phyloP scores from a whole-genome alignment of 106 monocot genomes.

The Acorus calamus region DNA sequence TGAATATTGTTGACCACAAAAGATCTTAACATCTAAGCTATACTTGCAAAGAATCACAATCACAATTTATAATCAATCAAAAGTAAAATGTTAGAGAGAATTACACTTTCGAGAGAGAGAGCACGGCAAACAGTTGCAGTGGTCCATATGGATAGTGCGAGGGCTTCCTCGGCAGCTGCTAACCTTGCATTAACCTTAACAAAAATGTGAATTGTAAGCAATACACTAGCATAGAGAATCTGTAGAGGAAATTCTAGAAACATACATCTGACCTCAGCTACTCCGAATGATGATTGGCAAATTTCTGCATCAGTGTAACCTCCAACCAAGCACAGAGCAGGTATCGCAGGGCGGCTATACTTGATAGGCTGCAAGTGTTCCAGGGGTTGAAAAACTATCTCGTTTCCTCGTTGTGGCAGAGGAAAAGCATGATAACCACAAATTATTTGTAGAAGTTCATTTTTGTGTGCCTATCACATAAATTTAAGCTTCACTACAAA shows the following conservation, averaged over 20 bases:
- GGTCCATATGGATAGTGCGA: conserved; percentile 87
- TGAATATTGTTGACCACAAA: neutral
- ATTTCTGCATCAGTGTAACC: conserved; percentile 21
- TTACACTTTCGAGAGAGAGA: conserved; percentile 95
- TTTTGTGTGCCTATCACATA: conserved; percentile 51
- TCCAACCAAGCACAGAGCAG: conserved; percentile 31
- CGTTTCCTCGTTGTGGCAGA: conserved; percentile 57
- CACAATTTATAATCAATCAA: neutral
- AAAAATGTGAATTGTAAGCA: neutral
- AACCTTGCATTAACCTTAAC: conserved; percentile 59
- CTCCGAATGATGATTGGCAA: conserved; percentile 20
- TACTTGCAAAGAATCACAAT: neutral
- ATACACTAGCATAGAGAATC: neutral
- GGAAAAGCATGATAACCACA: conserved; percentile 84
- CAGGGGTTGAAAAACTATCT: conserved; percentile 80
- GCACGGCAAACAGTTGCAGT: conserved; percentile 73
- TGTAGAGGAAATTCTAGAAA: neutral
- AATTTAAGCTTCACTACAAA: conserved; percentile 3
- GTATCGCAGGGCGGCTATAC: conserved; percentile 45
- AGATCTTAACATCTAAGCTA: neutral
- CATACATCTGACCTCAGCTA: conserved; percentile 45
- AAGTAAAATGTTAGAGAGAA: conserved; percentile 3
- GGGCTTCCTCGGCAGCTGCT: conserved; percentile 91
- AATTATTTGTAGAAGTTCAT: conserved; percentile 78
- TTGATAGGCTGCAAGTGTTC: conserved; percentile 86